These are phyloP conservation scores for Amanita molliuscula DNA, from an alignment of 768 basidiomycete species.

Conservation along the genomic window DNA sequence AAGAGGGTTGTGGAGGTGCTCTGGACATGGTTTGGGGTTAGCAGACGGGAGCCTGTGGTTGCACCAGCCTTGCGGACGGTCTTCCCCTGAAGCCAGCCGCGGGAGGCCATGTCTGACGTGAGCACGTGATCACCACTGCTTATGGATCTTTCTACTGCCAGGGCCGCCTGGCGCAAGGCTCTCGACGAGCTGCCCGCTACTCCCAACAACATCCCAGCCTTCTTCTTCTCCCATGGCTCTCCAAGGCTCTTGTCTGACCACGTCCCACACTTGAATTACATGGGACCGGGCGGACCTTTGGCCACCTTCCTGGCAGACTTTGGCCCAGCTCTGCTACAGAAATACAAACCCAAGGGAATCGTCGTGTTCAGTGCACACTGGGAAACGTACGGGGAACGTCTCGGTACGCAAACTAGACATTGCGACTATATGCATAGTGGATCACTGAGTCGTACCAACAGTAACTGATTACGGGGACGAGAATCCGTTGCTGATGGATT, in stretches of 20 bases:
- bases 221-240: slow-evolving; percentile 71
- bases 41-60: slow-evolving; percentile 43
- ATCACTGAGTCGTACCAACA: neutral
- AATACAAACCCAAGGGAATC: slow-evolving; percentile 71
- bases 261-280: slow-evolving; percentile 16
- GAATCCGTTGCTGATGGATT: slow-evolving; percentile 69
- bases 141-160: slow-evolving; percentile 4
- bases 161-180: slow-evolving; percentile 37
- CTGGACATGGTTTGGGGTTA: slow-evolving; percentile 56
- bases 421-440: neutral
- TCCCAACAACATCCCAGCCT: slow-evolving; percentile 54
- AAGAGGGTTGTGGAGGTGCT: slow-evolving; percentile 67
- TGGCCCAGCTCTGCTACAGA: slow-evolving; percentile 50
- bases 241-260: slow-evolving; percentile 33
- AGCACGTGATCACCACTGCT: neutral
- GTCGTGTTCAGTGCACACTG: slow-evolving; percentile 80
- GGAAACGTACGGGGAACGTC: slow-evolving; percentile 52
- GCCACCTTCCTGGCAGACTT: slow-evolving; percentile 53
- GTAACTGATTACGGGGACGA: slow-evolving; percentile 72
- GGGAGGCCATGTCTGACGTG: neutral
- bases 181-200: slow-evolving; percentile 45
- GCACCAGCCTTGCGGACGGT: slow-evolving; percentile 60
- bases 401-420: slow-evolving; percentile 28
- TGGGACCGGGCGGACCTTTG: slow-evolving; percentile 43
- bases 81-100: slow-evolving; percentile 63